A percentile compares a stretch with the other conserved stretches of the same genome.
Evolutionary conservation across 2,329 filamentous ascomycete species (phyloP).

Genomic region (Byssochlamys sp.): DNA sequence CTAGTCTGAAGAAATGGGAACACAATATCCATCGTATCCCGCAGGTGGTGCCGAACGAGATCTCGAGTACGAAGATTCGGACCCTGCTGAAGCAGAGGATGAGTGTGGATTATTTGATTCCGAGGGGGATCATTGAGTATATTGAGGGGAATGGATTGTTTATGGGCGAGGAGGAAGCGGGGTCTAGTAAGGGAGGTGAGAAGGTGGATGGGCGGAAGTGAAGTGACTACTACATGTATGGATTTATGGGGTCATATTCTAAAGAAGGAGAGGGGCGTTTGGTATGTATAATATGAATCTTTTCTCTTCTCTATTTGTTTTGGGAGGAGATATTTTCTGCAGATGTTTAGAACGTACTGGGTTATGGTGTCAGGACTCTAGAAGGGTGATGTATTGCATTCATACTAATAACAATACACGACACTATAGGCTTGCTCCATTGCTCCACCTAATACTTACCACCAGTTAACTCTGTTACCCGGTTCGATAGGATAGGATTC

Average conservation of each 20-base stretch:
- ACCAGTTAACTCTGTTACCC: no score
- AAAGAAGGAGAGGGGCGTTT: no score
- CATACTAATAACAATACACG: no score
- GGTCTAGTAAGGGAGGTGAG: not conserved
- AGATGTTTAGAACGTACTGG: no score
- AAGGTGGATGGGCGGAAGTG: not conserved
- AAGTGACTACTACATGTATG: not conserved
- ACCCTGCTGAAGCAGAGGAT: conserved; percentile 62
- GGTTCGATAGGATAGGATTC: no score
- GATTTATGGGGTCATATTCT: not conserved
- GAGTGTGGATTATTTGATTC: conserved; percentile 61
- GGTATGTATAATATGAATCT: not conserved
- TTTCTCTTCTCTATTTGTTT: no score
- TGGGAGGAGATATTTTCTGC: no score
- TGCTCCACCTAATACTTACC: no score
- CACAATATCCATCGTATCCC: conserved; percentile 71
- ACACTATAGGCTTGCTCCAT: no score
- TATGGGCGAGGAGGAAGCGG: conserved; percentile 29
- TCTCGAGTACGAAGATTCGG: conserved; percentile 64
- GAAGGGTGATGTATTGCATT: no score
- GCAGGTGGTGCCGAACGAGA: conserved; percentile 67
- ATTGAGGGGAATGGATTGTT: conserved; percentile 54
- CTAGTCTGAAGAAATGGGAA: conserved; percentile 61
- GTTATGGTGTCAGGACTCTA: no score
- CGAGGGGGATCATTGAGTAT: conserved; percentile 58